Base-by-base conservation (phyloP, 257 asterid species). In the Scutellaria barbata region DNA sequence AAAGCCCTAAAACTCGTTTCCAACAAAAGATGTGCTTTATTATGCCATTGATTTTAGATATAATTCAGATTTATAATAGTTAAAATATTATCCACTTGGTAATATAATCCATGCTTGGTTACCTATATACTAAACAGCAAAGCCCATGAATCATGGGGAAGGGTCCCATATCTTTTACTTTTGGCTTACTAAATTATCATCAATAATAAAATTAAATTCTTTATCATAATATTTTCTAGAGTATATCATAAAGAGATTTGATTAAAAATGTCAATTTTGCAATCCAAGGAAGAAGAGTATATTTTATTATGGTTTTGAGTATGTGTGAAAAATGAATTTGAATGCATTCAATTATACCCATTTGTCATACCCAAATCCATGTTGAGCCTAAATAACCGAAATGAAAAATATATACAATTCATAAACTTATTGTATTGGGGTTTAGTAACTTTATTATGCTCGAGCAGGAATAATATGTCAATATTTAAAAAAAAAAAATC, bases 1-100 rank as follows among this genome's bases (percentile, higher is more conserved):
- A 40, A 42, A 68, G 54, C 64, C 73, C 41, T 17, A 13, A 54
- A 53, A 53, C 18, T n/a, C 41, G n/a, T 52, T 8, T 39, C 63
- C 53, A 11, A 61, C 33, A 6, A 17, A 42, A 18, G 39, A 41
- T 59, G 64, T 11, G 17, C 41, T 13, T 25, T 33, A 33, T n/a
- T 33, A 37, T 59, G 33, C 7, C 61, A 55, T 55, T 22, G 1
- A 13, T 22, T 17, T 55, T 4, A 30, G 4, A 30, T 30, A 4
- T 30, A 30, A 30, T 30, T 30, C 35, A 30, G 35, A 30, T 30
- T 4, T 30, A 30, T 30, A 30, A 30, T 30, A 30, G 35, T 30
- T 30, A 2, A 30, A 30, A 30, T 30, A 30, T 30, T 3, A 30
- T 30, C 35, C 35, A 30, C 35, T 30, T 2, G 4, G 35, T 1